A percentile compares a stretch with the other conserved stretches of the same genome.
Conservation (phyloP, 225 moss, liverwort and hornwort species). For the Pseudisothecium myosuroides region DNA sequence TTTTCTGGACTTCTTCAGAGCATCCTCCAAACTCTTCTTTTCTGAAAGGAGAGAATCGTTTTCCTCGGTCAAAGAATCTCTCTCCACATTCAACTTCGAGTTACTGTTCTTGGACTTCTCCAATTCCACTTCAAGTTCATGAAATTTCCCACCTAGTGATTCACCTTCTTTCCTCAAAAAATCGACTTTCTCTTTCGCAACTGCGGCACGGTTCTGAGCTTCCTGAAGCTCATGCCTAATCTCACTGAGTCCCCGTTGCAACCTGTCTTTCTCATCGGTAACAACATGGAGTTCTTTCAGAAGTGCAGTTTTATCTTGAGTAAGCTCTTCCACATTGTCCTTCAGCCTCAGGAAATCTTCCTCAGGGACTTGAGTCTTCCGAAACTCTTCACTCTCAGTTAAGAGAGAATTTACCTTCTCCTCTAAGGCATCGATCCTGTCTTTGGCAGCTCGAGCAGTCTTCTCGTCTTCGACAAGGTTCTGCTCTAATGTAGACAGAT, state of each 20-base stretch:
- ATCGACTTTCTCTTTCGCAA: background rate
- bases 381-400: slow-evolving; percentile 3
- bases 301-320: slow-evolving; percentile 4
- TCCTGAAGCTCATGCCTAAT: slow-evolving; percentile 14
- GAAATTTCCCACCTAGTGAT: background rate
- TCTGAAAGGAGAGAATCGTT: slow-evolving; percentile 4
- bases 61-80: background rate
- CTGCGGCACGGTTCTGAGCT: background rate
- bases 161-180: slow-evolving; percentile 7
- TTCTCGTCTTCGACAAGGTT: slow-evolving; percentile 5
- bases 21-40: slow-evolving; percentile 11
- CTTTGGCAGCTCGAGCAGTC: slow-evolving; percentile 4
- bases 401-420: background rate
- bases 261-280: slow-evolving; percentile 5
- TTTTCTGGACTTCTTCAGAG: background rate
- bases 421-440: background rate
- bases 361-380: slow-evolving; percentile 10
- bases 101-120: background rate
- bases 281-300: background rate
- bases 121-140: slow-evolving; percentile 3
- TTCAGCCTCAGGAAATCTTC: slow-evolving; percentile 15
- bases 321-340: slow-evolving; percentile 6
- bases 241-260: slow-evolving; percentile 7
- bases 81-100: background rate
- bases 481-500: background rate